A percentile compares a stretch with the other conserved stretches of the same genome.
phyloP scores from a whole-genome alignment of 2,329 filamentous ascomycete genomes.

The Calonectria pseudoturangicola region DNA sequence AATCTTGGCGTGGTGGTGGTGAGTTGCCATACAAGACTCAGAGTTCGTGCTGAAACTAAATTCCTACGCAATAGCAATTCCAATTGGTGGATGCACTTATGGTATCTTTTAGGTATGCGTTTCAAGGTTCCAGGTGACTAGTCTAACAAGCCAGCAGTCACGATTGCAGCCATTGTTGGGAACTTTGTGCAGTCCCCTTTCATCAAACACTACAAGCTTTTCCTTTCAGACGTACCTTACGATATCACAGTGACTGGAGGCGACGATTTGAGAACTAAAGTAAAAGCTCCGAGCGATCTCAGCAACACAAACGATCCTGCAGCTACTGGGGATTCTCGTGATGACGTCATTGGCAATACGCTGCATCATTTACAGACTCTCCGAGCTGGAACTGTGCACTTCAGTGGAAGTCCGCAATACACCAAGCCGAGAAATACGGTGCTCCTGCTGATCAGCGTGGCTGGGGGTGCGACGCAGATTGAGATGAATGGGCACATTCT shows the following conservation, averaged over 20 bases:
- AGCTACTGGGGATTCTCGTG: neutral
- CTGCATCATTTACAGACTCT: neutral
- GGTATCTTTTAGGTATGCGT: neutral
- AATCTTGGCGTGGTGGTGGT: conserved; percentile 12
- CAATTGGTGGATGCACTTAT: neutral
- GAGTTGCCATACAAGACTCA: neutral
- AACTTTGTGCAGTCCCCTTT: neutral
- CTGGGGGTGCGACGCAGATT: neutral
- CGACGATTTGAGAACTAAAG: neutral
- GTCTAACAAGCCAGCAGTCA: neutral
- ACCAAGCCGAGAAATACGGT: neutral
- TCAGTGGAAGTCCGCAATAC: neutral
- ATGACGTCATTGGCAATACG: neutral
- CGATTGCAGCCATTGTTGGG: neutral
- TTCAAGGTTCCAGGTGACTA: neutral
- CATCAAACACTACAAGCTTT: neutral
- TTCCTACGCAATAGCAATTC: neutral
- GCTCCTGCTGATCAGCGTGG: neutral
- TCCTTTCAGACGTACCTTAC: neutral
- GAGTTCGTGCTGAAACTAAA: neutral
- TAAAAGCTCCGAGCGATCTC: neutral
- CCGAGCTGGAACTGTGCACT: neutral
- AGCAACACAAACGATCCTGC: neutral
- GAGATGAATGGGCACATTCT: neutral
- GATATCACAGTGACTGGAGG: neutral